phyloP scores from a whole-genome alignment of 2,329 filamentous ascomycete species.

The Botrytis tulipae region DNA sequence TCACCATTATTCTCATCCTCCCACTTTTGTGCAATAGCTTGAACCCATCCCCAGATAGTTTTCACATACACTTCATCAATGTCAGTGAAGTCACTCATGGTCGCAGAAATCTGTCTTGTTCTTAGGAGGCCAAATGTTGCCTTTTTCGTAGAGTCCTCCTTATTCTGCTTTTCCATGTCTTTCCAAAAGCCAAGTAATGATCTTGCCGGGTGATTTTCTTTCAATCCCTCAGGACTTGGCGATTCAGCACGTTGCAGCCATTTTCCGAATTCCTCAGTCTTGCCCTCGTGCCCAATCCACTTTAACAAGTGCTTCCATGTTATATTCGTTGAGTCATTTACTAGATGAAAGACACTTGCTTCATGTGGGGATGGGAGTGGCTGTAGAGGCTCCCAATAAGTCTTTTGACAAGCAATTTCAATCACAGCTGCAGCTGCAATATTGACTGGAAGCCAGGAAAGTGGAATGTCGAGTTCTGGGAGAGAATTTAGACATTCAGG shows the following conservation, averaged over 20 bases:
- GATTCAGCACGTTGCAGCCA: conserved; percentile 4
- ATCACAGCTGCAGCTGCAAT: conserved; percentile 45
- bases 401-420: conserved; percentile 36
- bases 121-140: not conserved
- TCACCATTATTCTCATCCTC: not conserved
- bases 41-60: conserved; percentile 1
- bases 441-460: conserved; percentile 48
- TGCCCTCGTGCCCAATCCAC: not conserved
- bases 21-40: not conserved
- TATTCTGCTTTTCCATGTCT: not conserved
- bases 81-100: not conserved
- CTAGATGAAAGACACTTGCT: conserved; percentile 7
- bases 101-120: conserved; percentile 2
- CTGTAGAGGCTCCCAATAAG: not conserved
- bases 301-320: conserved; percentile 5
- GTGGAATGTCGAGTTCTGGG: conserved; percentile 40
- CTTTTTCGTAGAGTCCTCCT: not conserved
- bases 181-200: conserved; percentile 8
- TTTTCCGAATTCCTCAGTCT: not conserved
- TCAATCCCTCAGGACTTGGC: not conserved
- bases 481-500: conserved; percentile 41
- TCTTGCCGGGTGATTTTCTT: conserved; percentile 3
- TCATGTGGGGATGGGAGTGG: not conserved
- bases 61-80: not conserved
- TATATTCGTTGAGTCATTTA: not conserved